These are phyloP conservation scores for Paramecium sexaurelia DNA, from an alignment of 73 alveolate genomes.

Conservation along the genomic window DNA sequence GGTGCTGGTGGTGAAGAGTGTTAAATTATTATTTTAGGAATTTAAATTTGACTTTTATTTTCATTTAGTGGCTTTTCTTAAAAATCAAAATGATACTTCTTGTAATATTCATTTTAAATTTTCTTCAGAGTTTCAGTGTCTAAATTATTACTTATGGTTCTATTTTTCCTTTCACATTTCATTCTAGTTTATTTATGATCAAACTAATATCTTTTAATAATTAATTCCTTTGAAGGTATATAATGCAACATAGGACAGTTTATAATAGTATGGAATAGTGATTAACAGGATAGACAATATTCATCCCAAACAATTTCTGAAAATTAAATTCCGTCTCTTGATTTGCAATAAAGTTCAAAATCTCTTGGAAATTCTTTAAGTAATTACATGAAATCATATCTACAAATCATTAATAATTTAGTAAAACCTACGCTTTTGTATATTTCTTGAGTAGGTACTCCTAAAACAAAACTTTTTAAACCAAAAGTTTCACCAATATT, in stretches of 20 bases:
- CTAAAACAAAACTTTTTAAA: not conserved
- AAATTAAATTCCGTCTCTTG: constrained; percentile 21
- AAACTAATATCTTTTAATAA: constrained; percentile 7
- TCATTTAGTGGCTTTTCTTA: not conserved
- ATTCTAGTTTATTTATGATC: not conserved
- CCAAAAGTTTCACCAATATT: constrained; percentile 35
- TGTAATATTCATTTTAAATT: not conserved
- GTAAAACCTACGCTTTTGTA: constrained; percentile 21
- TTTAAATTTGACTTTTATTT: not conserved
- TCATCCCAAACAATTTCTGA: not conserved
- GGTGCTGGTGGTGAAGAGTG: not conserved
- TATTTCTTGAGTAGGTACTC: not conserved
- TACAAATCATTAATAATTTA: not conserved
- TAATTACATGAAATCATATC: not conserved
- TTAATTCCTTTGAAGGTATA: constrained; percentile 15
- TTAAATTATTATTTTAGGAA: not conserved
- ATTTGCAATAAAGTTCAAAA: constrained; percentile 6
- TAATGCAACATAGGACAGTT: constrained; percentile 55
- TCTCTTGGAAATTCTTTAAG: constrained; percentile 38
- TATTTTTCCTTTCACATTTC: not conserved
- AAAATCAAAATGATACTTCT: not conserved
- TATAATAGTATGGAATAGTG: not conserved
- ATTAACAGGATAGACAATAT: constrained; percentile 18
- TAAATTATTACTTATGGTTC: not conserved
- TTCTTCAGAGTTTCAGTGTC: not conserved